phyloP scores from a whole-genome alignment of 139 green algal species.

The Haematococcus sp. region DNA sequence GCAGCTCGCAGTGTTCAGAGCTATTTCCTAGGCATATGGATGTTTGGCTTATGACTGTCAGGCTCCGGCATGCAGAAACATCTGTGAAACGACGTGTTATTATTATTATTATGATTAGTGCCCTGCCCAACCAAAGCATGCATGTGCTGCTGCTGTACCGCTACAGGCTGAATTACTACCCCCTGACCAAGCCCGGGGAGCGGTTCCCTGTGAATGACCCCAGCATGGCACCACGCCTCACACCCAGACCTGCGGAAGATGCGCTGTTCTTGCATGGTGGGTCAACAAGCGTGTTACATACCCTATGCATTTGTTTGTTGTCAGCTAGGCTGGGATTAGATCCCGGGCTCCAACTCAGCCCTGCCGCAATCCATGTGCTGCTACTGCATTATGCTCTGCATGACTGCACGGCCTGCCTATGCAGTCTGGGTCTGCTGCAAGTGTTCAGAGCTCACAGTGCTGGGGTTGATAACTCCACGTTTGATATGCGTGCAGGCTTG shows the following conservation, averaged over 20 bases:
- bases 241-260: slow-evolving; percentile 68
- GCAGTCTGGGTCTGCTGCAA: background rate
- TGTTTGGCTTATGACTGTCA: background rate
- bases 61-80: too few relatives aligned
- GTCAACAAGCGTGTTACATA: background rate
- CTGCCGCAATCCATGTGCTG: background rate
- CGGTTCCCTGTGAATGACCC: slow-evolving; percentile 88
- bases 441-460: background rate
- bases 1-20: too few relatives aligned
- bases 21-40: too few relatives aligned
- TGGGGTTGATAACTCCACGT: background rate
- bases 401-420: background rate
- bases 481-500: slow-evolving; percentile 53
- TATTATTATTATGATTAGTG: too few relatives aligned
- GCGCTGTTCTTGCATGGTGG: slow-evolving; percentile 71
- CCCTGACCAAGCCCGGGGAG: slow-evolving; percentile 70
- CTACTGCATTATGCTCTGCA: background rate
- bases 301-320: background rate
- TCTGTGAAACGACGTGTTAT: too few relatives aligned
- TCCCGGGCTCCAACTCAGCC: background rate
- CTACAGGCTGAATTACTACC: slow-evolving; percentile 82
- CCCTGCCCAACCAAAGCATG: too few relatives aligned
- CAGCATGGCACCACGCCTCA: slow-evolving; percentile 51
- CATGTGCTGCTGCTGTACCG: background rate
- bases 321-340: background rate